Base-by-base conservation (phyloP, 306 rosid species). In the Luffa acutangula region DNA sequence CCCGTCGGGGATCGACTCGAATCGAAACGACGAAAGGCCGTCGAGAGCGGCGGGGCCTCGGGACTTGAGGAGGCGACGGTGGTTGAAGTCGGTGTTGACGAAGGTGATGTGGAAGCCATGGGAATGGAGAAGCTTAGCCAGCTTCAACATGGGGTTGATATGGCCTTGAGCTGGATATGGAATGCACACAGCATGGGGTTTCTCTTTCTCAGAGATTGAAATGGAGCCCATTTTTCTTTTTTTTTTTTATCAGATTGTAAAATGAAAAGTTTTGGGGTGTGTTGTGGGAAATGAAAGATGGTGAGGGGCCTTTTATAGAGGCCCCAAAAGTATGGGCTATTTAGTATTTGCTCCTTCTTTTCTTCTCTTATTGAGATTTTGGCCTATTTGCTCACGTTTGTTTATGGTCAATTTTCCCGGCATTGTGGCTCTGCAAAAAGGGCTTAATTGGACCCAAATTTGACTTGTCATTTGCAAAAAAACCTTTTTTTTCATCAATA, bases 131-230 rank as follows among this genome's bases (percentile, higher is more conserved):
- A 86, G 79, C 59, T 86, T 81, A 17, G 87, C 85, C 6, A 86
- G 79, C 46, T 79, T 72, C 7, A 86, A 75, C 87, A 84, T 84
- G 13, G 89, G 85, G 46, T 75, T 86, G 9, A 83, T 74, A 72
- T 86, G 87, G 64, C 89, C 87, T 71, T 86, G 89, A 5, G 85
- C 87, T 41, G 89, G 87, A 14, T 76, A 76, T 2, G 72, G 87
- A 78, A 58, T 86, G 21, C 77, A 72, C 3, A 72, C 77, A 69
- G 2, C 87, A 52, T 0, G 87, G 69, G 78, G 87, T 83, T 84
- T 81, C 60, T 81, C 77, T 83, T 84, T 81, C 60, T 81, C 77
- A 78, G 83, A 80, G 52, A 45, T 86, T 84, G 79, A 88, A 88
- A 79, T 88, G 78, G 81, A 86, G 48, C 77, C 77, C 77, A 72